A percentile compares a stretch with the other conserved stretches of the same genome.
Conservation (phyloP, 495 filamentous ascomycete species). For the Massariosphaeria phaeospora region DNA sequence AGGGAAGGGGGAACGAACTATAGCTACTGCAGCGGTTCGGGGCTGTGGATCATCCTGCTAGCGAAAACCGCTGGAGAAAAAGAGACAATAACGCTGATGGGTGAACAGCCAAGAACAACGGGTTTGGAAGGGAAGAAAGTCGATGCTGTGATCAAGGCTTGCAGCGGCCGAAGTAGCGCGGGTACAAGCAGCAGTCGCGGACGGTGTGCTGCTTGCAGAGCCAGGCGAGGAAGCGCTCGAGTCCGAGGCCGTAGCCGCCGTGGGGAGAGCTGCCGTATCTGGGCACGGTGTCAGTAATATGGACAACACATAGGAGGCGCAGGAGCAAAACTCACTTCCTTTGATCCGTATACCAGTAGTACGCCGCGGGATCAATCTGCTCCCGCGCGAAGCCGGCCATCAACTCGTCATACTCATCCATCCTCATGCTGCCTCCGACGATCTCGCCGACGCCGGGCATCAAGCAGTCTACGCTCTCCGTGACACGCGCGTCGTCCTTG, state of each 20-base stretch:
- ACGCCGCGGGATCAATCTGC: slow-evolving; percentile 76
- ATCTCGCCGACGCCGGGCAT: slow-evolving; percentile 98
- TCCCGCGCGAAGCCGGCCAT: slow-evolving; percentile 83
- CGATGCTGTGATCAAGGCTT: slow-evolving; percentile 59
- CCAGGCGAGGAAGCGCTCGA: slow-evolving; percentile 97
- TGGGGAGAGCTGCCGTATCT: slow-evolving; percentile 94
- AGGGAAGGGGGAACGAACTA: too few species aligned
- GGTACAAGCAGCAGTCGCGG: slow-evolving; percentile 82
- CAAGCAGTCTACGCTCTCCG: slow-evolving; percentile 90
- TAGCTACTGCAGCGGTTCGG: too few species aligned
- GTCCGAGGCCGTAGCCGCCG: slow-evolving; percentile 89
- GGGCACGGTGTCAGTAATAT: slow-evolving; percentile 34
- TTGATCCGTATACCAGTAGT: slow-evolving; percentile 99
- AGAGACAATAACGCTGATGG: too few species aligned
- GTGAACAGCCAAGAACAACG: too few species aligned
- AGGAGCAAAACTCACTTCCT: slow-evolving; percentile 65
- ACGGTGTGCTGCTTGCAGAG: slow-evolving; percentile 89
- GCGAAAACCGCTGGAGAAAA: too few species aligned
- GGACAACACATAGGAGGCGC: neutral
- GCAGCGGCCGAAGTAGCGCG: slow-evolving; percentile 89
- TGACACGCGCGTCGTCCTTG: slow-evolving; percentile 72
- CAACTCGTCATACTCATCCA: slow-evolving; percentile 87
- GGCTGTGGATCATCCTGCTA: too few species aligned
- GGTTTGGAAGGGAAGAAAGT: neutral
- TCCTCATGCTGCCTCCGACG: slow-evolving; percentile 94